phyloP scores from a whole-genome alignment of 768 basidiomycete genomes.

The Amyloporia xantha region DNA sequence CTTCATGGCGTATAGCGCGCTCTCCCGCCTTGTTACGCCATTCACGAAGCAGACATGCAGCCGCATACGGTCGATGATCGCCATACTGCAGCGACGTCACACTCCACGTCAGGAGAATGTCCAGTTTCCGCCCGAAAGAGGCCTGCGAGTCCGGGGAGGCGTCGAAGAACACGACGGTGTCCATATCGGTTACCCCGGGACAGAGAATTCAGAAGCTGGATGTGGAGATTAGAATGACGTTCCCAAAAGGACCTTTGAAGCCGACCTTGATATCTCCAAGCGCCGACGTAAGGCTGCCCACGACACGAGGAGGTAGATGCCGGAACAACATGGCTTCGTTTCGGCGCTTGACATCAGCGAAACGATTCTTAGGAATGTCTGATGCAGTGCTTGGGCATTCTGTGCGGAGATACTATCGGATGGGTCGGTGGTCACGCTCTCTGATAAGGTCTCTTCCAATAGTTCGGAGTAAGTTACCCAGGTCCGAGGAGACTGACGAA shows the following conservation, averaged over 20 bases:
- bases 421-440: slow-evolving; percentile 26
- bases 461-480: slow-evolving; percentile 52
- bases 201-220: slow-evolving; percentile 72
- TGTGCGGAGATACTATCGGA: slow-evolving; percentile 28
- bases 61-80: slow-evolving; percentile 73
- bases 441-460: slow-evolving; percentile 41
- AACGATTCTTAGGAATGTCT: slow-evolving; percentile 47
- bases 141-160: slow-evolving; percentile 31
- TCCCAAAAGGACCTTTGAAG: not conserved
- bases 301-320: slow-evolving; percentile 53
- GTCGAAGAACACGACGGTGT: slow-evolving; percentile 51
- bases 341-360: slow-evolving; percentile 64
- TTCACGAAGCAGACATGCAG: slow-evolving; percentile 56
- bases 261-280: slow-evolving; percentile 46
- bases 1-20: slow-evolving; percentile 56
- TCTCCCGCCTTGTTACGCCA: slow-evolving; percentile 59
- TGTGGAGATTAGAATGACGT: too few species aligned
- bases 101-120: slow-evolving; percentile 73
- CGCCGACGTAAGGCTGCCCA: slow-evolving; percentile 55
- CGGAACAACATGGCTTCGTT: slow-evolving; percentile 79
- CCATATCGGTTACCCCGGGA: slow-evolving; percentile 57
- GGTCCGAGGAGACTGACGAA: slow-evolving; percentile 65
- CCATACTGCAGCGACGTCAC: slow-evolving; percentile 78
- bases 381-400: slow-evolving; percentile 35
- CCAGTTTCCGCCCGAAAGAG: slow-evolving; percentile 60